Conservation (phyloP, 2,329 filamentous ascomycete species). For the Pyrenophora seminiperda region DNA sequence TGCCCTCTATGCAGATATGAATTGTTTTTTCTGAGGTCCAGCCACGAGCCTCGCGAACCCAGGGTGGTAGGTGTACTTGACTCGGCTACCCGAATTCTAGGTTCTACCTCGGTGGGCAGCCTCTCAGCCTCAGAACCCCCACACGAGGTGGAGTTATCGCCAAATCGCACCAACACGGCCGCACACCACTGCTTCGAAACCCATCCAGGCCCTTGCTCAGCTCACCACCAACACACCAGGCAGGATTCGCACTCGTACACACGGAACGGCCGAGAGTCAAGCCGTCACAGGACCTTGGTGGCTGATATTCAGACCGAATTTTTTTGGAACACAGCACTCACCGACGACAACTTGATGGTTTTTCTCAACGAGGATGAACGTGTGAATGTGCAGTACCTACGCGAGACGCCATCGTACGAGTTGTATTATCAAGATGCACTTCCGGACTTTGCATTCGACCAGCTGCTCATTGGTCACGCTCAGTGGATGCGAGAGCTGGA, state of each 20-base stretch:
- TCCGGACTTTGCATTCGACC: conserved; percentile 3
- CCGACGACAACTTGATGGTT: neutral
- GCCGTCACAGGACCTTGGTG: neutral
- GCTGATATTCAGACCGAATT: neutral
- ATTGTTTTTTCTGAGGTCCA: neutral
- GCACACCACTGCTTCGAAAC: conserved; percentile 11
- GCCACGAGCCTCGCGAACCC: neutral
- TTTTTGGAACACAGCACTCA: conserved; percentile 1
- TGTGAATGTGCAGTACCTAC: neutral
- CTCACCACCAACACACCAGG: conserved; percentile 6
- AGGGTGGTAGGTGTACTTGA: neutral
- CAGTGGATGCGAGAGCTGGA: conserved; percentile 13
- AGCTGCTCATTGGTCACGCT: conserved; percentile 6
- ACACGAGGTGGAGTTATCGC: neutral
- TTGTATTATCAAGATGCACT: neutral
- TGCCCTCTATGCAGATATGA: conserved; percentile 22
- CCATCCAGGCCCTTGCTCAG: conserved; percentile 1
- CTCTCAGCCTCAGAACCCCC: neutral
- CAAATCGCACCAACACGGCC: conserved; percentile 5
- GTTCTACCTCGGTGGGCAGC: neutral
- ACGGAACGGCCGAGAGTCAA: neutral
- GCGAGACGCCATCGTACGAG: neutral
- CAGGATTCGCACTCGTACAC: neutral
- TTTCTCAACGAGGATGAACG: neutral
- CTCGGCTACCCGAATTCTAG: conserved; percentile 4